Evolutionary conservation across 208 protist genomes (phyloP).

Genomic region (Trypanosoma vivax): DNA sequence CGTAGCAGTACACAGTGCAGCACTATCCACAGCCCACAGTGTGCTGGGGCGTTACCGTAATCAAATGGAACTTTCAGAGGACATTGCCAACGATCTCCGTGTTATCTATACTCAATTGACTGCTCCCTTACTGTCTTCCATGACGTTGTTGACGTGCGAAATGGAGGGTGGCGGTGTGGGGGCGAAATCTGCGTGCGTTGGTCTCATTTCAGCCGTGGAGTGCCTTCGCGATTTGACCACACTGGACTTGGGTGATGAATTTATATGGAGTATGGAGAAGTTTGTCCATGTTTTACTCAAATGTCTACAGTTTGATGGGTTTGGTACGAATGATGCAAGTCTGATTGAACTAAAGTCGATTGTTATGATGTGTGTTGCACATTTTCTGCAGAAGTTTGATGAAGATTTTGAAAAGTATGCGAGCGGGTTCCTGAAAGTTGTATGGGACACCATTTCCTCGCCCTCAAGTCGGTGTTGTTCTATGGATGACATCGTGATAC

Average conservation of each 20-base stretch:
- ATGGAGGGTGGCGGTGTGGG: slow-evolving; percentile 7
- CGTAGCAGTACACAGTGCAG: slow-evolving; percentile 36
- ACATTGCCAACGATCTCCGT: slow-evolving; percentile 50
- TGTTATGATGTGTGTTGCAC: slow-evolving; percentile 82
- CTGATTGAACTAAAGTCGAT: slow-evolving; percentile 76
- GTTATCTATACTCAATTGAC: slow-evolving; percentile 56
- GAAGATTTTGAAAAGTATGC: slow-evolving; percentile 90
- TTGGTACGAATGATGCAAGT: slow-evolving; percentile 19
- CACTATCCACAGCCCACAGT: slow-evolving; percentile 82
- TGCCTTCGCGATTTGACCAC: slow-evolving; percentile 75
- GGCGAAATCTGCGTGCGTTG: slow-evolving; percentile 26
- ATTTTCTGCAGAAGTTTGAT: slow-evolving; percentile 91
- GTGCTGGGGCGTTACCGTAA: slow-evolving; percentile 88
- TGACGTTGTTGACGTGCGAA: slow-evolving; percentile 13
- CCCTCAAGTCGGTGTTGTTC: slow-evolving; percentile 19
- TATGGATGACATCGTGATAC: slow-evolving; percentile 85
- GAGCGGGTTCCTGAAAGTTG: slow-evolving; percentile 70
- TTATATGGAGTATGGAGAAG: slow-evolving; percentile 77
- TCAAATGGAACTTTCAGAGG: slow-evolving; percentile 46
- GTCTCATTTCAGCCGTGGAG: slow-evolving; percentile 56
- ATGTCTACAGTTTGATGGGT: slow-evolving; percentile 39
- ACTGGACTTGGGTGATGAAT: slow-evolving; percentile 93
- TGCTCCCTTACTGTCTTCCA: slow-evolving; percentile 16
- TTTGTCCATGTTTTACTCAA: slow-evolving; percentile 59
- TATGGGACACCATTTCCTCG: slow-evolving; percentile 84